A percentile compares a stretch with the other conserved stretches of the same genome.
Conservation (phyloP, 2,329 filamentous ascomycete species). For the Pyrenophora seminiperda region DNA sequence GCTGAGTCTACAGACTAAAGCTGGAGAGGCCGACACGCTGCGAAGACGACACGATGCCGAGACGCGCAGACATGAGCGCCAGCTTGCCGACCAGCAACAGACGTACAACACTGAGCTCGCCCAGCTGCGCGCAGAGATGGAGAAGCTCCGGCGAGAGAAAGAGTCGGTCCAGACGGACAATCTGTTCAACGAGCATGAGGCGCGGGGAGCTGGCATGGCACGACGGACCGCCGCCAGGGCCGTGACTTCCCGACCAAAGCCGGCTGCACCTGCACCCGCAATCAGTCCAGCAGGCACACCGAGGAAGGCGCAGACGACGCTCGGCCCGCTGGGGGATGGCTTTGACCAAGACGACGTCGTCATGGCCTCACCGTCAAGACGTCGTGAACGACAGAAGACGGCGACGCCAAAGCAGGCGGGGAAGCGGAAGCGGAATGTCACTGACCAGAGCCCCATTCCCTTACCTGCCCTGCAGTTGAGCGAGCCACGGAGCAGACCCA, state of each 20-base stretch:
- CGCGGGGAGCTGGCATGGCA: slow-evolving; percentile 60
- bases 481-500: slow-evolving; percentile 47
- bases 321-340: slow-evolving; percentile 68
- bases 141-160: slow-evolving; percentile 68
- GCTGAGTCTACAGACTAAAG: slow-evolving; percentile 56
- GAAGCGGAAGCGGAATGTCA: slow-evolving; percentile 69
- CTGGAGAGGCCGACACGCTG: slow-evolving; percentile 77
- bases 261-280: slow-evolving; percentile 7
- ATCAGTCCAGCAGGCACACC: slow-evolving; percentile 60
- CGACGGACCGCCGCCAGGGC: slow-evolving; percentile 51
- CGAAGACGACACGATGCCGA: slow-evolving; percentile 70
- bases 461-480: slow-evolving; percentile 57
- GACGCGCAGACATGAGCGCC: slow-evolving; percentile 65
- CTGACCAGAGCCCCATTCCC: slow-evolving; percentile 68
- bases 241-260: slow-evolving; percentile 34
- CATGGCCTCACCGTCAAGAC: slow-evolving; percentile 60
- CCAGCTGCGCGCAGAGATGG: slow-evolving; percentile 67
- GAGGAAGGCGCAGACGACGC: slow-evolving; percentile 62
- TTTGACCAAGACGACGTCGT: slow-evolving; percentile 72
- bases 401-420: slow-evolving; percentile 65
- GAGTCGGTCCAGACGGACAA: slow-evolving; percentile 71
- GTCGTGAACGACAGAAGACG: slow-evolving; percentile 54
- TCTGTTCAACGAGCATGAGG: slow-evolving; percentile 74
- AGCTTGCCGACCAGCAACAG: slow-evolving; percentile 66
- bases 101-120: slow-evolving; percentile 67